Conservation (phyloP, 768 basidiomycete genomes). For the Nevesoporus exiguus region DNA sequence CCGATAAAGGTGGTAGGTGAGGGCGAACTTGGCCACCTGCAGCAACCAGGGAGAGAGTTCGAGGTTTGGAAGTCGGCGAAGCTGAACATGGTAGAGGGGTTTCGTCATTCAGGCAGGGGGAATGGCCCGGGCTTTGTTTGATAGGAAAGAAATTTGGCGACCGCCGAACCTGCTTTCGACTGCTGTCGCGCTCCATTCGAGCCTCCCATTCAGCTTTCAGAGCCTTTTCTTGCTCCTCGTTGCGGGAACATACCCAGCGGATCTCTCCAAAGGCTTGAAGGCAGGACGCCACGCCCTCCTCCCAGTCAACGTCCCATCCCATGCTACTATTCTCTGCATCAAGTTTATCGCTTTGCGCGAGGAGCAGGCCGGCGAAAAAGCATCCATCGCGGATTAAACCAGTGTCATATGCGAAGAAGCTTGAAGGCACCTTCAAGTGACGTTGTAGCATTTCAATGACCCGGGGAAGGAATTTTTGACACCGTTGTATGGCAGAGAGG, state of each 20-base stretch:
- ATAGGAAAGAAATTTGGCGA: conserved; percentile 23
- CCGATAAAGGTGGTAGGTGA: conserved; percentile 43
- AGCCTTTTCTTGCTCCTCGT: conserved; percentile 65
- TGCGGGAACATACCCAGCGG: conserved; percentile 77
- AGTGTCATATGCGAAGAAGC: conserved; percentile 81
- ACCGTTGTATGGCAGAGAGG: conserved; percentile 44
- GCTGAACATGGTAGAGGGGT: conserved; percentile 16
- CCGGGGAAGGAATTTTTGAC: conserved; percentile 47
- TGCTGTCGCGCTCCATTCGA: conserved; percentile 32
- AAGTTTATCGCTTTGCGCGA: conserved; percentile 53
- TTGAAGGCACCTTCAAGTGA: conserved; percentile 40
- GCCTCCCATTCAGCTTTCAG: conserved; percentile 48
- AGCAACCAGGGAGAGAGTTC: conserved; percentile 29
- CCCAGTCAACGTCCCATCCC: conserved; percentile 29
- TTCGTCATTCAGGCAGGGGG: conserved; percentile 23
- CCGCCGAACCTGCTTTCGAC: conserved; percentile 22
- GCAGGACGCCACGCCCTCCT: conserved; percentile 46
- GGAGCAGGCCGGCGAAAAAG: conserved; percentile 79
- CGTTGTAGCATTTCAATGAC: conserved; percentile 51
- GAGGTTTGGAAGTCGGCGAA: conserved; percentile 11
- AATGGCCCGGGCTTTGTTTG: conserved; percentile 29
- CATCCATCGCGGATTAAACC: conserved; percentile 86
- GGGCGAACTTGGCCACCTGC: conserved; percentile 42
- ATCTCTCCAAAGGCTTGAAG: conserved; percentile 75
- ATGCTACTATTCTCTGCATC: conserved; percentile 15